These are phyloP conservation scores for Eucalyptus urophylla DNA, from an alignment of 345 rosid species.

Conservation along the genomic window DNA sequence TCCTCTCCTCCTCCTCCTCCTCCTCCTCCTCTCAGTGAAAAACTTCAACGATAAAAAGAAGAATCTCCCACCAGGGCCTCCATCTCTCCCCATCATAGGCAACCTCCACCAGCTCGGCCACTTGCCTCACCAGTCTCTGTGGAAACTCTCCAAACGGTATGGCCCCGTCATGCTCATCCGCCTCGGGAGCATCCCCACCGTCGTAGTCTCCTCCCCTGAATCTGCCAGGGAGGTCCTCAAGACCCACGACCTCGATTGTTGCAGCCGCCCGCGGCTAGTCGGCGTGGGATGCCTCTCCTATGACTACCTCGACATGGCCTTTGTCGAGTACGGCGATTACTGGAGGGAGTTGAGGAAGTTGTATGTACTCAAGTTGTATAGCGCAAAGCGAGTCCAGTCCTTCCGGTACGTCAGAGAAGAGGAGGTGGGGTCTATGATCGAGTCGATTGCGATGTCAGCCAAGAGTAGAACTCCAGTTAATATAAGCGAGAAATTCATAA, in stretches of 20 bases:
- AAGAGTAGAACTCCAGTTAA: neutral
- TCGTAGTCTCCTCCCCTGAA: slow-evolving; percentile 7
- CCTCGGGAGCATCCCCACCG: slow-evolving; percentile 3
- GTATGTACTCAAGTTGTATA: slow-evolving; percentile 7
- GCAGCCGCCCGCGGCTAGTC: neutral
- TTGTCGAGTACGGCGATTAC: slow-evolving; percentile 2
- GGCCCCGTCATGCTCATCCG: slow-evolving; percentile 19
- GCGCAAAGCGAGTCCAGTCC: neutral
- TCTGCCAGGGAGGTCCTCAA: slow-evolving; percentile 7
- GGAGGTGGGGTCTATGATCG: slow-evolving; percentile 11
- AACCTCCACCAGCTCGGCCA: neutral
- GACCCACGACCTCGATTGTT: slow-evolving; percentile 6
- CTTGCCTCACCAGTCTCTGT: slow-evolving; percentile 2
- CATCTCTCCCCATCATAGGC: neutral
- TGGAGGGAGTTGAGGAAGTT: slow-evolving; percentile 12
- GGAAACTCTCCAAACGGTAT: neutral
- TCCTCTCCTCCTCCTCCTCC: neutral
- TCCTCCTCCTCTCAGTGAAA: neutral
- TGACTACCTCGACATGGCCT: slow-evolving; percentile 10
- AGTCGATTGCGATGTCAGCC: slow-evolving; percentile 7
- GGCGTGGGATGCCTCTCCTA: slow-evolving; percentile 14
- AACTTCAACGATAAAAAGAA: neutral
- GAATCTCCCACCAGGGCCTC: neutral
- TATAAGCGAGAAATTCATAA: slow-evolving; percentile 9
- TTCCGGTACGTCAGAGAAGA: slow-evolving; percentile 6